Evolutionary conservation across 345 rosid species (phyloP).

Genomic region (Dovyalis caffra): DNA sequence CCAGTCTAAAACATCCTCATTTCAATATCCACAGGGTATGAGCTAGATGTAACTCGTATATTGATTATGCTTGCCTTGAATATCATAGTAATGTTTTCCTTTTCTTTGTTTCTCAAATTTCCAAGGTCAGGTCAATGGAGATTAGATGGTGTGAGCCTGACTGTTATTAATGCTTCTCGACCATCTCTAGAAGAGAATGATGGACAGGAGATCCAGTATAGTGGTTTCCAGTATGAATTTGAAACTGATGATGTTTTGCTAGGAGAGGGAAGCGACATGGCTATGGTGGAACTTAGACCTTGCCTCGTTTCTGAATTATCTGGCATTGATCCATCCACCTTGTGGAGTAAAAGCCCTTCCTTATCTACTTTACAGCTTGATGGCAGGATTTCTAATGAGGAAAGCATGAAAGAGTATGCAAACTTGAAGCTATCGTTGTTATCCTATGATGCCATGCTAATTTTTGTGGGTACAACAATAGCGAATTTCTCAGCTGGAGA

Average conservation of each 20-base stretch:
- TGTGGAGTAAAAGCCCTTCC: conserved; percentile 27
- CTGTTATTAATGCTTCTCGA: conserved; percentile 33
- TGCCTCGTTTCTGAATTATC: conserved; percentile 37
- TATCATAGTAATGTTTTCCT: conserved; percentile 1
- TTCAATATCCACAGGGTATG: background rate
- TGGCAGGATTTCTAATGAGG: conserved; percentile 41
- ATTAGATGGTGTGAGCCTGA: conserved; percentile 49
- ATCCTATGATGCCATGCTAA: conserved; percentile 47
- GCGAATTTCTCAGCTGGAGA: conserved; percentile 43
- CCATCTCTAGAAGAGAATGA: conserved; percentile 23
- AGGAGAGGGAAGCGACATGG: conserved; percentile 60
- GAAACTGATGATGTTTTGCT: conserved; percentile 60
- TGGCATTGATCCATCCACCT: conserved; percentile 28
- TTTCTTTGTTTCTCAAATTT: conserved; percentile 10
- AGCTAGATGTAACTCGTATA: background rate
- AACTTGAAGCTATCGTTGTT: conserved; percentile 75
- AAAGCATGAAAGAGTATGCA: conserved; percentile 84
- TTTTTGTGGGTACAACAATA: conserved; percentile 43
- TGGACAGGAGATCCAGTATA: conserved; percentile 17
- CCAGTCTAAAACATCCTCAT: too few relatives aligned
- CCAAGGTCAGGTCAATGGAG: conserved; percentile 89
- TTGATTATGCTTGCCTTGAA: background rate
- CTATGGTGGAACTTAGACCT: conserved; percentile 77
- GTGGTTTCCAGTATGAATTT: conserved; percentile 52
- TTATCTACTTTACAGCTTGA: conserved; percentile 25